A percentile compares a stretch with the other conserved stretches of the same genome.
These are phyloP conservation scores for Aspergillus asperescens DNA, from an alignment of 495 filamentous ascomycete species.

Conservation along the genomic window DNA sequence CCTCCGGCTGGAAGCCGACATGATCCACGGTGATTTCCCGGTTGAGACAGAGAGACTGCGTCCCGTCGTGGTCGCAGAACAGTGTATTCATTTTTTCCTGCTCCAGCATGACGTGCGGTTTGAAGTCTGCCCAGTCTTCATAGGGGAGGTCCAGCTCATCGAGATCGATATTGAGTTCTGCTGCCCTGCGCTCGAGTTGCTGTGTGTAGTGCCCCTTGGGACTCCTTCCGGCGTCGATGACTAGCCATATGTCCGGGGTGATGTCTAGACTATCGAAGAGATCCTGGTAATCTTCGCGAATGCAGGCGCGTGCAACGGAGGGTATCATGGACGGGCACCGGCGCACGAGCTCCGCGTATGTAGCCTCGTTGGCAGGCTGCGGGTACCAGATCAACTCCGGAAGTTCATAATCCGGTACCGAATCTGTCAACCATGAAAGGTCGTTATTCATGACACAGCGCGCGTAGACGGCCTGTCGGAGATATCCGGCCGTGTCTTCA, in stretches of 20 bases:
- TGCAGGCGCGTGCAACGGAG: constrained; percentile 1
- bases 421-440: background rate
- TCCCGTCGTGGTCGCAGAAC: too few relatives aligned
- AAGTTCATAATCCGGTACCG: background rate
- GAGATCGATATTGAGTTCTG: too few relatives aligned
- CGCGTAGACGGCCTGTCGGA: background rate
- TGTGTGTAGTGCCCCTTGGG: too few relatives aligned
- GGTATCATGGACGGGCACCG: background rate
- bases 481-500: background rate
- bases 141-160: too few relatives aligned
- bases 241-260: too few relatives aligned
- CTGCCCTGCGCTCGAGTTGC: too few relatives aligned
- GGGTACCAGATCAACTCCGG: constrained; percentile 4
- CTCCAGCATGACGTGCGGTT: background rate
- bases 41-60: background rate
- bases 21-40: background rate
- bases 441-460: constrained; percentile 11
- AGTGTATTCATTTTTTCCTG: background rate
- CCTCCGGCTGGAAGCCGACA: background rate
- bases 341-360: constrained; percentile 2
- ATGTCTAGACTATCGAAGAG: background rate
- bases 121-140: background rate
- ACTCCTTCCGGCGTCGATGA: too few relatives aligned
- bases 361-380: background rate
- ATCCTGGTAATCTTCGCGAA: background rate